These are phyloP conservation scores for Cladosporium sp. DNA, from an alignment of 2,329 filamentous ascomycete species.

Conservation along the genomic window DNA sequence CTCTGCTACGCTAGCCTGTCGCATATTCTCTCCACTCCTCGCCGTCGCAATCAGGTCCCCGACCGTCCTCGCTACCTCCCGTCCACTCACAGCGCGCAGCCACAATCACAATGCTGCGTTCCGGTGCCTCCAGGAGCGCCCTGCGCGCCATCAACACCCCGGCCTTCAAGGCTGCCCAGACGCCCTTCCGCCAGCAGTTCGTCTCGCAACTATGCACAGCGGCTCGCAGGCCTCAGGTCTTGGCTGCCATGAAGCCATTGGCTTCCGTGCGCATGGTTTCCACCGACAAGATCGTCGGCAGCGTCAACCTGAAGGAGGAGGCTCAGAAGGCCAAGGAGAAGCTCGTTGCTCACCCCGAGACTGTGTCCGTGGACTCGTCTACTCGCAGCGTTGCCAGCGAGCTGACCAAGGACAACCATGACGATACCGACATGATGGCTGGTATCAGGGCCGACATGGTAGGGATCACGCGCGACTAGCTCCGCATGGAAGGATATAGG, in stretches of 20 bases:
- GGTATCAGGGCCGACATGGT: conserved; percentile 39
- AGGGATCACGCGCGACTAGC: conserved; percentile 7
- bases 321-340: conserved; percentile 51
- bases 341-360: conserved; percentile 56
- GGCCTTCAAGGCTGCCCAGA: conserved; percentile 25
- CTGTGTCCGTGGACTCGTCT: conserved; percentile 56
- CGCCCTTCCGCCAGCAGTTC: conserved; percentile 34
- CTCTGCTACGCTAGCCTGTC: conserved; percentile 3
- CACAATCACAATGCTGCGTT: conserved; percentile 38
- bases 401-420: conserved; percentile 35
- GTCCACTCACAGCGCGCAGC: background rate
- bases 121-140: conserved; percentile 39
- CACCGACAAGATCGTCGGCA: conserved; percentile 33
- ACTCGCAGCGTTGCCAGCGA: conserved; percentile 36
- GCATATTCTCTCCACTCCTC: conserved; percentile 8
- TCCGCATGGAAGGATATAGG: background rate
- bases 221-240: conserved; percentile 29
- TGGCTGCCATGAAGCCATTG: conserved; percentile 33
- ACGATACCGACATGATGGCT: conserved; percentile 43
- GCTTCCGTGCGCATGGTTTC: conserved; percentile 20
- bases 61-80: conserved; percentile 7
- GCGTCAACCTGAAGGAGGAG: conserved; percentile 56
- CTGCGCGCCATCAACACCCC: conserved; percentile 33
- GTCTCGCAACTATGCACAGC: conserved; percentile 41
- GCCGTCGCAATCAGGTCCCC: background rate